Conservation (phyloP, 306 rosid species). For the Pachyrhizus erosus region DNA sequence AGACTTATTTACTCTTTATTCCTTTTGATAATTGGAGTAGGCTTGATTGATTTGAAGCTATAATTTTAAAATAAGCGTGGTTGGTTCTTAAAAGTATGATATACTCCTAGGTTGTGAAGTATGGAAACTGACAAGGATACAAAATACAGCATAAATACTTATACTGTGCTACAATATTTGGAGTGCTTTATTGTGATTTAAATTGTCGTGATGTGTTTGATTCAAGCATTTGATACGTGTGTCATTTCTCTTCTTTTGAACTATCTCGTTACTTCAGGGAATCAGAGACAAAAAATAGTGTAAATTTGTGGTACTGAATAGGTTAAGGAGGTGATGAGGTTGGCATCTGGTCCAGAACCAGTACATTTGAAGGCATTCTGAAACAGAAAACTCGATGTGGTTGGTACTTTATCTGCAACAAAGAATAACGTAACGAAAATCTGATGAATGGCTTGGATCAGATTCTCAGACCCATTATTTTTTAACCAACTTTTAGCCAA, state of each 20-base stretch:
- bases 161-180: not conserved
- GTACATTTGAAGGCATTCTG: not conserved
- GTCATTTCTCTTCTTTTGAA: not conserved
- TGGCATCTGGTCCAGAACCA: slow-evolving; percentile 17
- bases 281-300: not conserved
- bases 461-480: slow-evolving; percentile 37
- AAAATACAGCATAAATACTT: not conserved
- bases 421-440: not conserved
- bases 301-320: not conserved
- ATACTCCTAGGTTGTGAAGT: not conserved
- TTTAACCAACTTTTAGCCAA: slow-evolving; percentile 29
- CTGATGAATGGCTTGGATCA: slow-evolving; percentile 29
- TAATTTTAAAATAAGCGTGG: not conserved
- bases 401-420: slow-evolving; percentile 35
- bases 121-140: slow-evolving; percentile 4
- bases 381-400: slow-evolving; percentile 26
- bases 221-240: slow-evolving; percentile 12
- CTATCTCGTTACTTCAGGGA: not conserved
- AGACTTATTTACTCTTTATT: not conserved
- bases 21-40: not conserved
- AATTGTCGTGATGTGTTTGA: not conserved
- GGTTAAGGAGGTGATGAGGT: not conserved
- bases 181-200: not conserved
- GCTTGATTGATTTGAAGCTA: not conserved
- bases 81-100: not conserved